Evolutionary conservation across 805 yeast genomes (phyloP).

Genomic region (Metschnikowia peoriensis): DNA sequence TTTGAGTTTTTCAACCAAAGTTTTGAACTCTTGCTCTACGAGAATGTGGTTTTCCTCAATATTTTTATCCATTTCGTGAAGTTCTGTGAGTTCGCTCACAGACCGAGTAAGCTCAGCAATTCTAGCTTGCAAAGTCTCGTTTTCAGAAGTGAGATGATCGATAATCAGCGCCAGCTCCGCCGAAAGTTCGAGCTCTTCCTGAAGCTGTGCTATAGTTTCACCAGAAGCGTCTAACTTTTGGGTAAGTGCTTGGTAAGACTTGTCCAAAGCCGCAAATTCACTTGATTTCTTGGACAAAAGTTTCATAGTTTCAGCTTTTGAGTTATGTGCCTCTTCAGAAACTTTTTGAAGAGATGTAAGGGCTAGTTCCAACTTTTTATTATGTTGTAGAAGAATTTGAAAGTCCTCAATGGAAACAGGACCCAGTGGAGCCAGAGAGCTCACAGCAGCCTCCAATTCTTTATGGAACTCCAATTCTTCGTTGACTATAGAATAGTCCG

Average conservation of each 20-base stretch:
- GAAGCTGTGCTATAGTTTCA: conserved; percentile 25
- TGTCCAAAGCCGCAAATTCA: neutral
- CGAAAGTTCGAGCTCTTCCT: conserved; percentile 32
- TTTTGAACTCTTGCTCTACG: conserved; percentile 43
- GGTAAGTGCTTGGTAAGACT: conserved; percentile 1
- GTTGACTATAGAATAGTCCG: conserved; percentile 30
- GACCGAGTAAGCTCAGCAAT: conserved; percentile 34
- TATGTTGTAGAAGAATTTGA: conserved; percentile 27
- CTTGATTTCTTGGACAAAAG: conserved; percentile 3
- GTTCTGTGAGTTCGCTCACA: conserved; percentile 46
- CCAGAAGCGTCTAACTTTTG: conserved; percentile 22
- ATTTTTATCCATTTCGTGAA: conserved; percentile 49
- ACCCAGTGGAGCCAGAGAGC: conserved; percentile 15
- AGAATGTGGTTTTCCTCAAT: conserved; percentile 46
- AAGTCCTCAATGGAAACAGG: conserved; percentile 20
- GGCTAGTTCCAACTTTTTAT: conserved; percentile 42
- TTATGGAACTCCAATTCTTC: conserved; percentile 38
- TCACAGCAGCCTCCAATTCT: conserved; percentile 35
- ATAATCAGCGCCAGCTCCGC: conserved; percentile 35
- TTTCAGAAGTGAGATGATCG: conserved; percentile 35
- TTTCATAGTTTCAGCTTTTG: conserved; percentile 21
- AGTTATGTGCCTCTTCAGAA: conserved; percentile 23
- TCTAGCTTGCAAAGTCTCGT: conserved; percentile 33
- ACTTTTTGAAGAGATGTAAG: conserved; percentile 30
- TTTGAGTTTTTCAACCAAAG: conserved; percentile 1